phyloP scores from a whole-genome alignment of 306 rosid species.

The Fragaria iinumae region DNA sequence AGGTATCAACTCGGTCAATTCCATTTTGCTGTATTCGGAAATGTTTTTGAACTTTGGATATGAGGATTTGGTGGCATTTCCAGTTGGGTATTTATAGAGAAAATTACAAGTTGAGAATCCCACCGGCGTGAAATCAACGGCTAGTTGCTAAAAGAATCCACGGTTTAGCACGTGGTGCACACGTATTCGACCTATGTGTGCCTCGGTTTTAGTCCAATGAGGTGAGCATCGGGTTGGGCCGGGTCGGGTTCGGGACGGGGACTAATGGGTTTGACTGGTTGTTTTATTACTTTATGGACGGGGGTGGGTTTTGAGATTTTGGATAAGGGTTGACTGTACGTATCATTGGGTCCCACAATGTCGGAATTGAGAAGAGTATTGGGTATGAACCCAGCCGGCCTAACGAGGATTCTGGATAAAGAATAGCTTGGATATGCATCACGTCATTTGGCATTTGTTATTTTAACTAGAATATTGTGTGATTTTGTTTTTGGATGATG shows the following conservation, averaged over 20 bases:
- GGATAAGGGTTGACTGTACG: not conserved
- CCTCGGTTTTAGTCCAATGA: not conserved
- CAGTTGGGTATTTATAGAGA: not conserved
- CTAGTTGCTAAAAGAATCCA: not conserved
- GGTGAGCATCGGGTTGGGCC: not conserved
- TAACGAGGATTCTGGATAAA: not conserved
- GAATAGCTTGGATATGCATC: too few species aligned
- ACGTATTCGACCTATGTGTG: not conserved
- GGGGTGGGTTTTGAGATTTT: not conserved
- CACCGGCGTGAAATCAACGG: not conserved
- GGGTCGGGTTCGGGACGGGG: not conserved
- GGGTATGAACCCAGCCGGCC: not conserved
- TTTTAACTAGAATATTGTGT: too few species aligned
- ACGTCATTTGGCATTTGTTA: too few species aligned
- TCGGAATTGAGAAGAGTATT: not conserved
- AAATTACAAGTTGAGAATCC: not conserved
- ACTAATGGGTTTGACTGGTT: not conserved
- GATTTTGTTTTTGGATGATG: too few species aligned
- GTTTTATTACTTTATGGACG: not conserved
- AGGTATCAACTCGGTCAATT: slow-evolving; percentile 37
- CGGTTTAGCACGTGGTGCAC: not conserved
- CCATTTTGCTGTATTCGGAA: not conserved
- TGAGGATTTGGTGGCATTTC: not conserved
- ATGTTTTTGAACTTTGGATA: too few species aligned
- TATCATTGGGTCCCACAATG: not conserved